Conservation (phyloP, 805 yeast genomes). For the Cyberlindnera subsufficiens region DNA sequence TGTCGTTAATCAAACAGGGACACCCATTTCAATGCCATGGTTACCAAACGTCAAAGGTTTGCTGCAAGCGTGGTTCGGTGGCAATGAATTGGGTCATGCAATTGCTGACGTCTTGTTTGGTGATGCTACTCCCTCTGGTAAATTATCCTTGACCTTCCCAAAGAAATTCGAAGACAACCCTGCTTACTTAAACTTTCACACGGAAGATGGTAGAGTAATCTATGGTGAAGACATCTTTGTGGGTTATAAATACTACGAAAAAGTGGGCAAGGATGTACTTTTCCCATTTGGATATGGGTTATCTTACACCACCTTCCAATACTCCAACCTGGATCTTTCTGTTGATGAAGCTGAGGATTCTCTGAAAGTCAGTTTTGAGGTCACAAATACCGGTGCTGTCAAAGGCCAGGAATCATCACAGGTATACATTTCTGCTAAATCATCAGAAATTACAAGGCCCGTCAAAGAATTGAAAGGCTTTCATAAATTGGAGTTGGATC, state of each 20-base stretch:
- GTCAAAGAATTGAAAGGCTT: slow-evolving; percentile 57
- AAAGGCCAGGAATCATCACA: slow-evolving; percentile 54
- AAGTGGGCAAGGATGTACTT: slow-evolving; percentile 37
- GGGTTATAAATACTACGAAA: slow-evolving; percentile 59
- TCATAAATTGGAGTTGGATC: slow-evolving; percentile 39
- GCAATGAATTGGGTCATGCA: slow-evolving; percentile 53
- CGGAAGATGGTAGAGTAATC: slow-evolving; percentile 45
- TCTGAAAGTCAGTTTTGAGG: slow-evolving; percentile 29
- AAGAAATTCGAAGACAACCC: slow-evolving; percentile 47
- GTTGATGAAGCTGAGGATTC: slow-evolving; percentile 23
- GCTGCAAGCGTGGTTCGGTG: slow-evolving; percentile 55
- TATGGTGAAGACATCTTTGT: slow-evolving; percentile 65
- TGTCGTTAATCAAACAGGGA: slow-evolving; percentile 55
- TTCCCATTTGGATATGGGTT: slow-evolving; percentile 62
- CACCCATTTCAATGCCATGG: slow-evolving; percentile 60
- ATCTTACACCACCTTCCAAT: slow-evolving; percentile 48
- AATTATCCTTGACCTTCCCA: slow-evolving; percentile 52
- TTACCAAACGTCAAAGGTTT: slow-evolving; percentile 34
- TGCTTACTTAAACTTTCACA: slow-evolving; percentile 43
- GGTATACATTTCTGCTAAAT: slow-evolving; percentile 37
- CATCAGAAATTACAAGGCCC: slow-evolving; percentile 40
- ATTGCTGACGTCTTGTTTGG: slow-evolving; percentile 58
- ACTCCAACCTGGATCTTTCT: slow-evolving; percentile 31
- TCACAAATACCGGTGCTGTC: slow-evolving; percentile 41
- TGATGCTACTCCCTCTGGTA: slow-evolving; percentile 56